phyloP scores from a whole-genome alignment of 2,329 filamentous ascomycete genomes.

The Chaetomium olivaceum region DNA sequence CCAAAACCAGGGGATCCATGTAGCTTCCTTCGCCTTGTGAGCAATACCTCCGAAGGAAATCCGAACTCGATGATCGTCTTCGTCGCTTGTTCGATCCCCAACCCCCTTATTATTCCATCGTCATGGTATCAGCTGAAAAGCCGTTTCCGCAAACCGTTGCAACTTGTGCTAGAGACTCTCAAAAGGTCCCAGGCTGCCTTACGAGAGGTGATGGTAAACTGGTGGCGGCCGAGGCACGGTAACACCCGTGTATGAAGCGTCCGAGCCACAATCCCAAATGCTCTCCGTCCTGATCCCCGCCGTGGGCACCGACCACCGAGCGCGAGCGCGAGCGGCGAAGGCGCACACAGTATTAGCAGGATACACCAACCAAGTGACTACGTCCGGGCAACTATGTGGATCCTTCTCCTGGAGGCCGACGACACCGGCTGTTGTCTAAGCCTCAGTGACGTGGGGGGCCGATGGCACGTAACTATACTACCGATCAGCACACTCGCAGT shows the following conservation, averaged over 20 bases:
- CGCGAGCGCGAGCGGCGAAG: conserved; percentile 16
- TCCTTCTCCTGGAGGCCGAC: too few species aligned
- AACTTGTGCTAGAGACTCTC: background rate
- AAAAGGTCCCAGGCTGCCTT: background rate
- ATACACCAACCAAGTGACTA: too few species aligned
- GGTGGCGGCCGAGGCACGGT: background rate
- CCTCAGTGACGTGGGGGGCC: background rate
- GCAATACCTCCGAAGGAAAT: background rate
- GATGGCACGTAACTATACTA: too few species aligned
- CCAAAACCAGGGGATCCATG: background rate
- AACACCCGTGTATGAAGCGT: background rate
- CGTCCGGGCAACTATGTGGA: background rate
- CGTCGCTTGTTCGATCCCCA: background rate
- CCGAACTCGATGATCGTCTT: background rate
- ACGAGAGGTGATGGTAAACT: background rate
- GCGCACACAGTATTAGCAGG: background rate
- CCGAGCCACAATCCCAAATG: background rate
- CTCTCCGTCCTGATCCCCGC: background rate
- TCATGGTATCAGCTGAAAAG: background rate
- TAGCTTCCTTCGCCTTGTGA: background rate
- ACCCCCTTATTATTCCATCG: background rate
- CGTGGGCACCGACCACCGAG: background rate
- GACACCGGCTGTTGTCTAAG: background rate
- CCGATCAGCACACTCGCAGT: too few species aligned
- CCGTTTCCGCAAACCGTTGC: background rate